Evolutionary conservation across 768 basidiomycete species (phyloP).

Genomic region (Boletus coccyginus): DNA sequence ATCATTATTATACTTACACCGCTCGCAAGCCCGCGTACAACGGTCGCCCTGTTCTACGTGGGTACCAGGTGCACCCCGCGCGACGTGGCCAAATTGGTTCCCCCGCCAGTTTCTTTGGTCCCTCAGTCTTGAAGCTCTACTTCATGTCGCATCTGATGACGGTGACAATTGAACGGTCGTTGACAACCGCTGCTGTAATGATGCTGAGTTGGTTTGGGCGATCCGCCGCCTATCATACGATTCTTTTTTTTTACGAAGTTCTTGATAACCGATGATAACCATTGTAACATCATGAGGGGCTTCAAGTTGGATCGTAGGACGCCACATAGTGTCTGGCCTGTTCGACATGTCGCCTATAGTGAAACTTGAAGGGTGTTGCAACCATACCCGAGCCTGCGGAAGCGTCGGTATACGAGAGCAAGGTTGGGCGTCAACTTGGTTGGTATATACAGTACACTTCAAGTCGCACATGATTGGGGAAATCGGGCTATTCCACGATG

Average conservation of each 20-base stretch:
- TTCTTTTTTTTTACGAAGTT: background rate
- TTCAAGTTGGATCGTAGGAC: background rate
- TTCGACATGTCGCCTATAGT: background rate
- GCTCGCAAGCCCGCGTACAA: no score
- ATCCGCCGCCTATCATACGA: background rate
- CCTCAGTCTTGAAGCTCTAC: background rate
- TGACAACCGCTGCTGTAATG: background rate
- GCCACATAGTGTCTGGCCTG: background rate
- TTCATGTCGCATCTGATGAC: background rate
- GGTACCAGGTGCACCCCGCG: slow-evolving; percentile 1
- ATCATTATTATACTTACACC: no score
- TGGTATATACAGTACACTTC: background rate
- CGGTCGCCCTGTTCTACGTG: background rate
- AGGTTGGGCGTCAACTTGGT: background rate
- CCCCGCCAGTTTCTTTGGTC: no score
- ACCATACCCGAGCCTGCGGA: background rate
- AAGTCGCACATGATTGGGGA: no score
- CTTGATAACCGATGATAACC: background rate
- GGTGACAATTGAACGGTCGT: background rate
- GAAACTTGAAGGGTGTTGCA: no score
- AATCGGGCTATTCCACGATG: no score
- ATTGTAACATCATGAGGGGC: background rate
- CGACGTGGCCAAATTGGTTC: background rate
- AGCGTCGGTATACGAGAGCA: background rate
- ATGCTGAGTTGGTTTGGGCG: background rate